Evolutionary conservation across 2,329 filamentous ascomycete genomes (phyloP), one percentile per base, ranked within the genome.

Genomic region (Apiospora marii): DNA sequence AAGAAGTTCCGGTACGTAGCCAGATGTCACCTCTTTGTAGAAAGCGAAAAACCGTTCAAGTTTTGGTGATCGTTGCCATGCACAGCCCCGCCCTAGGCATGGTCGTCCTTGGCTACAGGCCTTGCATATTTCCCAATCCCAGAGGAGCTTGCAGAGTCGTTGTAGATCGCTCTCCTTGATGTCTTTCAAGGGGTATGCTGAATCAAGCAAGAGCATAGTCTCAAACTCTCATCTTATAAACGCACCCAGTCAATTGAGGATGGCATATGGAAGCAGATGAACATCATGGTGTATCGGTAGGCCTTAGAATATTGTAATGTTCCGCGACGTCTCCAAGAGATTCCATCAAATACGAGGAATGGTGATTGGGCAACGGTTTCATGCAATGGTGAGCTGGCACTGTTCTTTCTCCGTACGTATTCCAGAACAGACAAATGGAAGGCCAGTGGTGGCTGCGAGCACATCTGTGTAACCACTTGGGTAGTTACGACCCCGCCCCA

Each of bases 1-100:
- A 7, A 49, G 13, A n/a, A 72, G 69, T 19, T 72, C 71, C 4
- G 71, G 73, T 5, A 74, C 69, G 24, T 72, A 74, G 44, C 30
- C 64, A 1, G 71, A 69, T 14, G 71, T 72, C 5, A 69, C 44
- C 4, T 72, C 61, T 37, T 49, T 71, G 22, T 74, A 74, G 34
- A 74, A 74, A 19, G 48, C 46, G 41, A 72, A 74, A 37, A 72
- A 74, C 0, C 2, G 4, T 27, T 51, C n/a, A 4, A 51, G 8
- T n/a, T 24, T 51, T 13, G 49, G 12, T 24, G 49, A 51, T 51
- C 49, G 22, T 8, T 27, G n/a, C 49, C 49, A 51, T 24, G 49
- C n/a, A 51, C 49, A 51, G 24, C 13, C 49, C 49, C 7, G n/a
- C 49, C 12, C 49, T n/a, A 27, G n/a, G 8, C 49, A 51, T 7